Percentiles rank a stretch among this genome's conserved stretches.
Evolutionary conservation across 1,284 basidiomycete species (phyloP).

Genomic region (Apiotrichum domesticum): DNA sequence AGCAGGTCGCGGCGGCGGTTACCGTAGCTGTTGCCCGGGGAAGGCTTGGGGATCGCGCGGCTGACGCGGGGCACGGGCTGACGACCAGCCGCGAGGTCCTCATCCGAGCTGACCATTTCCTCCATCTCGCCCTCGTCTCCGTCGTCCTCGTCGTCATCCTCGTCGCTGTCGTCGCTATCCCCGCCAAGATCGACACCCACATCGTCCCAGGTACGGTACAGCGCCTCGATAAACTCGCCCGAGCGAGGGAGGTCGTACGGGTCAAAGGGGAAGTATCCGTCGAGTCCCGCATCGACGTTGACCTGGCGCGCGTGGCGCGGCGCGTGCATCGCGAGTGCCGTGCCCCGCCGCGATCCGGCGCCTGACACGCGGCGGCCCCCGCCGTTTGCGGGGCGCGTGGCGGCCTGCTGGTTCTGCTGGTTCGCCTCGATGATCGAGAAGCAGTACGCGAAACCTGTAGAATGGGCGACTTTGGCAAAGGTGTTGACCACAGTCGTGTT

Average conservation of each 20-base stretch:
- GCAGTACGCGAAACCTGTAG: conserved; percentile 89
- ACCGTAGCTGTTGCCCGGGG: conserved; percentile 5
- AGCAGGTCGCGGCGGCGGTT: conserved; percentile 8
- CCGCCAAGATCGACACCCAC: conserved; percentile 45
- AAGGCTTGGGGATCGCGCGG: neutral
- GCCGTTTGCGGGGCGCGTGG: neutral
- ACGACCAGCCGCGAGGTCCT: neutral
- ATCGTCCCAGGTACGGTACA: conserved; percentile 55
- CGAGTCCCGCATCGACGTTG: conserved; percentile 64
- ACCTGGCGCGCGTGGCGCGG: conserved; percentile 39
- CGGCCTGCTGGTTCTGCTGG: conserved; percentile 20
- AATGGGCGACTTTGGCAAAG: conserved; percentile 88
- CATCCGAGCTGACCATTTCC: neutral
- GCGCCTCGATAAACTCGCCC: conserved; percentile 48
- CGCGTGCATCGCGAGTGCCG: conserved; percentile 7
- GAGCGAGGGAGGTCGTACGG: conserved; percentile 78
- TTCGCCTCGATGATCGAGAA: conserved; percentile 89
- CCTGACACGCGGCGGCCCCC: neutral
- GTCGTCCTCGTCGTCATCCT: conserved; percentile 49
- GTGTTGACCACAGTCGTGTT: conserved; percentile 84
- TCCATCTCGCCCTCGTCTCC: conserved; percentile 28
- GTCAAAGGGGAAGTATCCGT: conserved; percentile 97
- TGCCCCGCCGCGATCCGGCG: neutral
- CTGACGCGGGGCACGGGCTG: conserved; percentile 7
- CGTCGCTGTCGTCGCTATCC: conserved; percentile 46